Percentiles rank a stretch among this genome's conserved stretches.
These are phyloP conservation scores for Jimgerdemannia lactiflua DNA, from an alignment of 192 early-diverging fungal genomes.

Conservation along the genomic window DNA sequence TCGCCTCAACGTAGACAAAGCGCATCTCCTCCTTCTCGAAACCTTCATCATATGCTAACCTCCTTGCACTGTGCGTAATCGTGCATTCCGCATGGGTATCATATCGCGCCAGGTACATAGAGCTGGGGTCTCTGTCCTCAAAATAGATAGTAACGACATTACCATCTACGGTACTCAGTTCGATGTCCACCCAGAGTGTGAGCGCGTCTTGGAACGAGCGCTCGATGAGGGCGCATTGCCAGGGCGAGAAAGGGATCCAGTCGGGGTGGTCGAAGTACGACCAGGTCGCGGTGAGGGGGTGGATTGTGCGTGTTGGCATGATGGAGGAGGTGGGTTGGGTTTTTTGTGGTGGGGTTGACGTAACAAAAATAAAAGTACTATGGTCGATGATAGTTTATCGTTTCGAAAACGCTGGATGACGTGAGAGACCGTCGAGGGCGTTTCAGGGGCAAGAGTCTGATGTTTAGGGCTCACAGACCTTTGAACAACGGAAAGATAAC, in stretches of 20 bases:
- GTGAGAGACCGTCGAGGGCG: neutral
- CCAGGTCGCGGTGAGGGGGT: neutral
- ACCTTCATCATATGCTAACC: neutral
- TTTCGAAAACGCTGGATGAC: neutral
- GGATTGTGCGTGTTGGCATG: neutral
- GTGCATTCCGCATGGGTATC: neutral
- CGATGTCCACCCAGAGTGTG: neutral
- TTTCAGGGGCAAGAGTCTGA: neutral
- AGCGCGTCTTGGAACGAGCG: neutral
- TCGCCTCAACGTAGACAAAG: neutral
- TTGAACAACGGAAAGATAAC: neutral
- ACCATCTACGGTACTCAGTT: neutral
- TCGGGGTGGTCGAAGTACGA: neutral
- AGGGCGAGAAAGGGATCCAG: neutral
- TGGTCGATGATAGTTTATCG: neutral
- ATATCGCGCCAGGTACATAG: neutral
- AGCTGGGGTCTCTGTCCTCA: neutral
- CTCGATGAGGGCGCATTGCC: neutral
- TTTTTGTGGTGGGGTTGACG: neutral
- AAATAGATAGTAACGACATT: neutral
- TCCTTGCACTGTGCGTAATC: neutral
- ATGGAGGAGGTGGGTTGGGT: neutral
- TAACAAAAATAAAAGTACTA: neutral
- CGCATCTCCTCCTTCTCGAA: neutral
- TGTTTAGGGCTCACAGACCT: neutral